Evolutionary conservation across 768 basidiomycete genomes (phyloP).

Genomic region (Symmetrospora coprosmae): DNA sequence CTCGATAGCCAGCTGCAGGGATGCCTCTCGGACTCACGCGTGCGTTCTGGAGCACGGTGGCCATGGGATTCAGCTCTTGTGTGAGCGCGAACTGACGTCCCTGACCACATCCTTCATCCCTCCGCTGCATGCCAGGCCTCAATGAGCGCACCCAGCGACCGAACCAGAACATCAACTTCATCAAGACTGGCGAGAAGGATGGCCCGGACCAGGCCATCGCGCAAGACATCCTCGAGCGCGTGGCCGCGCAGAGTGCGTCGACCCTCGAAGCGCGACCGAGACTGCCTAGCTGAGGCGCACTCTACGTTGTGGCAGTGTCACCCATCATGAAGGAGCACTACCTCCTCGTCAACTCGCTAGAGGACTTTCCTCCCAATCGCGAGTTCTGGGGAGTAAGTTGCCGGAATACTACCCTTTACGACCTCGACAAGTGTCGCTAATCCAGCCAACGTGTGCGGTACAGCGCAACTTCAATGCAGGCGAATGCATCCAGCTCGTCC

Average conservation of each 20-base stretch:
- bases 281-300: too few relatives aligned
- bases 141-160: too few relatives aligned
- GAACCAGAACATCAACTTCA: slow-evolving; percentile 17
- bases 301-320: slow-evolving; percentile 5
- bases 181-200: slow-evolving; percentile 4
- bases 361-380: slow-evolving; percentile 16
- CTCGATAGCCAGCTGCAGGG: not conserved
- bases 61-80: too few relatives aligned
- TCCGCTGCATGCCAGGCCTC: too few relatives aligned
- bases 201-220: slow-evolving; percentile 4
- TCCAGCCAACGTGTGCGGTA: not conserved
- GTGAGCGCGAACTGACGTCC: too few relatives aligned
- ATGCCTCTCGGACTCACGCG: slow-evolving; percentile 14
- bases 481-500: slow-evolving; percentile 17
- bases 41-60: not conserved
- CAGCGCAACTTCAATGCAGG: slow-evolving; percentile 19
- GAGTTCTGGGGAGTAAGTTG: not conserved
- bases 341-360: slow-evolving; percentile 10
- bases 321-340: slow-evolving; percentile 14
- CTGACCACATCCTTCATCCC: too few relatives aligned
- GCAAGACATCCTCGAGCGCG: slow-evolving; percentile 15
- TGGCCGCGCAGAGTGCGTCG: too few relatives aligned
- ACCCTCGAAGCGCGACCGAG: too few relatives aligned
- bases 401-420: not conserved
- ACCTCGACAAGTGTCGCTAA: not conserved